Percentiles rank a stretch among this genome's conserved stretches.
Evolutionary conservation across 2,329 filamentous ascomycete species (phyloP).

Genomic region (Ophioceras dolichostomum): DNA sequence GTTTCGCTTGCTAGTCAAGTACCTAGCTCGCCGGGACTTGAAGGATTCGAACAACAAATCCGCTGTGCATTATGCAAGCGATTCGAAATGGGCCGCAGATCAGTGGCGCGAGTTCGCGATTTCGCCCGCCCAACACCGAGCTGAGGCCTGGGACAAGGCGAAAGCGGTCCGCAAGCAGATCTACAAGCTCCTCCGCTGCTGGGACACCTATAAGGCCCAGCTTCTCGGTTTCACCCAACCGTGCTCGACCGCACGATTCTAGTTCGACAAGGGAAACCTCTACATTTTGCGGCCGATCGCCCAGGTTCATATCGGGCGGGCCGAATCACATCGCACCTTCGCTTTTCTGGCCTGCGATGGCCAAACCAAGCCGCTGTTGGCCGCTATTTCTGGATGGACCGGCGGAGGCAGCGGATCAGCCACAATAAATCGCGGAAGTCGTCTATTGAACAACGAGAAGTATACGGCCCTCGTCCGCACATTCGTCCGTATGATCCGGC

Average conservation of each 20-base stretch:
- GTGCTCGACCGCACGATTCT: not conserved
- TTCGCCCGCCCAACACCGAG: not conserved
- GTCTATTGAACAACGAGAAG: not conserved
- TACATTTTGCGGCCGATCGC: not conserved
- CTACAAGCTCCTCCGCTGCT: not conserved
- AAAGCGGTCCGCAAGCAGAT: not conserved
- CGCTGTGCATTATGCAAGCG: not conserved
- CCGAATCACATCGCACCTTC: not conserved
- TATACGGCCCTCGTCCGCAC: not conserved
- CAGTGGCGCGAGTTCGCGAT: not conserved
- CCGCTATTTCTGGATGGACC: not conserved
- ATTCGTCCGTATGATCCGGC: not conserved
- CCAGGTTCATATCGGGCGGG: not conserved
- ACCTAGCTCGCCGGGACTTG: accelerated
- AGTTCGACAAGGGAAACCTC: not conserved
- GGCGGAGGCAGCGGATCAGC: not conserved
- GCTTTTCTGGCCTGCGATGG: not conserved
- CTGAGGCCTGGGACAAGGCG: not conserved
- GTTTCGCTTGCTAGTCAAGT: not conserved
- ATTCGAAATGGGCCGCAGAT: not conserved
- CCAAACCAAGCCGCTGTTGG: not conserved
- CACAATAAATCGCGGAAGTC: no score
- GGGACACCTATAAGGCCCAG: not conserved
- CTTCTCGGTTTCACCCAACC: not conserved
- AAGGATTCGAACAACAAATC: not conserved